These are phyloP conservation scores for Saturnispora serradocipensis DNA, from an alignment of 805 yeast genomes.

Conservation along the genomic window DNA sequence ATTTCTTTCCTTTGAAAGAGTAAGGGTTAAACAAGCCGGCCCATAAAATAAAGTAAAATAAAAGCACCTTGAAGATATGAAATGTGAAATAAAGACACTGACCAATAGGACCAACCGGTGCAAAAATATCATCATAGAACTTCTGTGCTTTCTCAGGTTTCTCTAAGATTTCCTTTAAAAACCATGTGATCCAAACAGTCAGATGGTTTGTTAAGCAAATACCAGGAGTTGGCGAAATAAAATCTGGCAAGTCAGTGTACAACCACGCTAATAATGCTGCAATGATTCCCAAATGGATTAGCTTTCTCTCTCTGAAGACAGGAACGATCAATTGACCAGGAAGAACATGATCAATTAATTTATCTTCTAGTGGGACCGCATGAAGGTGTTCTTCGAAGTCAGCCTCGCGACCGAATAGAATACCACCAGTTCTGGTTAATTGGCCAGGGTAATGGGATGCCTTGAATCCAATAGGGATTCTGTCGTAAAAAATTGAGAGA, in stretches of 20 bases:
- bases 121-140: conserved; percentile 40
- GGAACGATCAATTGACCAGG: conserved; percentile 88
- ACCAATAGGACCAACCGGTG: conserved; percentile 32
- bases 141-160: conserved; percentile 35
- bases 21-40: conserved; percentile 76
- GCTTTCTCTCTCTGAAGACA: conserved; percentile 45
- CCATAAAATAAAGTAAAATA: conserved; percentile 50
- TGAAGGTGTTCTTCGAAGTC: conserved; percentile 36
- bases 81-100: conserved; percentile 64
- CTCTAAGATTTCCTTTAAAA: conserved; percentile 30
- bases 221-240: conserved; percentile 87
- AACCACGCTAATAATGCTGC: conserved; percentile 57
- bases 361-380: conserved; percentile 37
- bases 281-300: conserved; percentile 32
- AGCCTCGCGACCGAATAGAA: conserved; percentile 59
- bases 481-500: conserved; percentile 67
- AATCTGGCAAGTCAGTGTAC: conserved; percentile 88
- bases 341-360: conserved; percentile 57
- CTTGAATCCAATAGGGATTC: conserved; percentile 54
- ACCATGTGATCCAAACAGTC: conserved; percentile 23
- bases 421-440: conserved; percentile 73
- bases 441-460: conserved; percentile 66
- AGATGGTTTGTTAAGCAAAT: conserved; percentile 62
- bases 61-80: conserved; percentile 54
- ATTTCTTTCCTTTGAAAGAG: conserved; percentile 33